Evolutionary conservation across 1,284 basidiomycete genomes (phyloP).

Genomic region (Boletus semigastroideus): DNA sequence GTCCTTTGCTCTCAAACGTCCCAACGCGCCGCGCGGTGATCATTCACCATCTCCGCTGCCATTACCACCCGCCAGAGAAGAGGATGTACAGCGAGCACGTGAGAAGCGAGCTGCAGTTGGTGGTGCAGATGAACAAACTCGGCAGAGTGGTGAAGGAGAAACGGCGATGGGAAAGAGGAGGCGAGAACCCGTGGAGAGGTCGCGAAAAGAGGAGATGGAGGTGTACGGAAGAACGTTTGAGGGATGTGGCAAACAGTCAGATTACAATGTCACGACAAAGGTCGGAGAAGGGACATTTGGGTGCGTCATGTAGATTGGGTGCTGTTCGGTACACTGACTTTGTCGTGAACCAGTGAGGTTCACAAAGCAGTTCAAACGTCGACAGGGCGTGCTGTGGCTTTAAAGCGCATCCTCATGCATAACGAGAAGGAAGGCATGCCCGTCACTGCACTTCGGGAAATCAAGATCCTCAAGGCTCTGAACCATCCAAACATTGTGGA

Average conservation of each 20-base stretch:
- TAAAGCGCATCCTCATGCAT: constrained; percentile 96
- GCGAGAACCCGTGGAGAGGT: constrained; percentile 46
- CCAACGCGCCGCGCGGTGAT: constrained; percentile 43
- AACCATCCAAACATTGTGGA: constrained; percentile 86
- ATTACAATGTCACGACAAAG: constrained; percentile 82
- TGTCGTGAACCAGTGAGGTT: constrained; percentile 64
- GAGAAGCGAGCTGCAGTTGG: constrained; percentile 34
- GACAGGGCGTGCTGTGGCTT: constrained; percentile 71
- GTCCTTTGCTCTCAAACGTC: constrained; percentile 34
- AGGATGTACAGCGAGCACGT: constrained; percentile 20
- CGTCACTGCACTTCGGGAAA: constrained; percentile 96
- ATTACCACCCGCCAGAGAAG: constrained; percentile 25
- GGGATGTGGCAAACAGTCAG: constrained; percentile 76
- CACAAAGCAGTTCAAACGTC: constrained; percentile 77
- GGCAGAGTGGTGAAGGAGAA: constrained; percentile 8
- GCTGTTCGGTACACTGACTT: constrained; percentile 6
- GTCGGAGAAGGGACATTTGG: constrained; percentile 96
- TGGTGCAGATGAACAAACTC: constrained; percentile 8
- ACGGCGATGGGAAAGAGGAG: constrained; percentile 23
- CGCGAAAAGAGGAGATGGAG: constrained; percentile 62
- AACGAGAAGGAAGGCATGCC: constrained; percentile 96
- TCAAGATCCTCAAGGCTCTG: constrained; percentile 93
- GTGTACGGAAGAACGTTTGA: constrained; percentile 68
- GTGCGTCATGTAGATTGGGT: constrained; percentile 43
- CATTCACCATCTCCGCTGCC: constrained; percentile 47